Percentiles rank a stretch among this genome's conserved stretches.
Conservation (phyloP, 331 rosid species). For the Acacia pycnantha region DNA sequence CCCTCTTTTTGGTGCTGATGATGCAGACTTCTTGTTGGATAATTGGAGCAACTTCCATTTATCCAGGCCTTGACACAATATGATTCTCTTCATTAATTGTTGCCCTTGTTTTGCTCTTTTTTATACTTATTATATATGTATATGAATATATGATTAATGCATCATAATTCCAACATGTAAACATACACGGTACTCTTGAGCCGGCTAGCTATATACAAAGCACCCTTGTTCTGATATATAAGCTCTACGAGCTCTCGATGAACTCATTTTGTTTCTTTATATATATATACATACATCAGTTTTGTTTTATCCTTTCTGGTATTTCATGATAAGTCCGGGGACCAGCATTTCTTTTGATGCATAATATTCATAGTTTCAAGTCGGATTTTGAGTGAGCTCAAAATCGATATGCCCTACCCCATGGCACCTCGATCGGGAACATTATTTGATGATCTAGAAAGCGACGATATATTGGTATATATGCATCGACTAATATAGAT, state of each 20-base stretch:
- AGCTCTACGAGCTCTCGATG: background rate
- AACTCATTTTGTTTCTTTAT: background rate
- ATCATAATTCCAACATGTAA: constrained; percentile 21
- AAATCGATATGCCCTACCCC: background rate
- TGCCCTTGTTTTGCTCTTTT: constrained; percentile 12
- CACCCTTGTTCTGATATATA: constrained; percentile 1
- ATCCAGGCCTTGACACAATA: constrained; percentile 31
- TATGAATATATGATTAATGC: constrained; percentile 33
- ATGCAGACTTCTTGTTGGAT: constrained; percentile 48
- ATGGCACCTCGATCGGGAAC: background rate
- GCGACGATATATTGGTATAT: background rate
- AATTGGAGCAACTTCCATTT: constrained; percentile 69
- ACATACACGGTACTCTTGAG: background rate
- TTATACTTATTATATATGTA: constrained; percentile 24
- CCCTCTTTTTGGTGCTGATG: constrained; percentile 37
- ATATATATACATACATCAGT: background rate
- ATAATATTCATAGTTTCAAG: background rate
- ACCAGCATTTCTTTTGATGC: background rate
- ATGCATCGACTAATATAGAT: background rate
- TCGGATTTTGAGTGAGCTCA: background rate
- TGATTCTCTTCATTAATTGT: constrained; percentile 22
- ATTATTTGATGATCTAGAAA: constrained; percentile 2
- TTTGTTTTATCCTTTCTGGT: background rate
- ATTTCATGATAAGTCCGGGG: background rate
- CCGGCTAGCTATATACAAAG: background rate